phyloP scores from a whole-genome alignment of 192 early-diverging fungal species.

The Dissophora ornata region DNA sequence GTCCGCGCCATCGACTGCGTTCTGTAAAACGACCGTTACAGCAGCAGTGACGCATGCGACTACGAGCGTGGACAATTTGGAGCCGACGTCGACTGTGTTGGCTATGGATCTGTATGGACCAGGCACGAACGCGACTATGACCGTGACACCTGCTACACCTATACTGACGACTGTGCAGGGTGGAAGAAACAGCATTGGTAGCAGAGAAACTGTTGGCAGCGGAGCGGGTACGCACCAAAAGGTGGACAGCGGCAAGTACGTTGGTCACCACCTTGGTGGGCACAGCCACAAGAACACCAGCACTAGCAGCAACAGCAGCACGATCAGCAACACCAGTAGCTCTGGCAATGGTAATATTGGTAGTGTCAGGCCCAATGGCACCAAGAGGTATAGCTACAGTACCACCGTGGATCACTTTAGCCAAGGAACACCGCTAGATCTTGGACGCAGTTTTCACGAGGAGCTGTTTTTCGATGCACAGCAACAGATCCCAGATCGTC shows the following conservation, averaged over 20 bases:
- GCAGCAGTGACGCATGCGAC: slow-evolving; percentile 19
- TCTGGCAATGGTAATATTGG: background rate
- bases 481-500: background rate
- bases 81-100: slow-evolving; percentile 12
- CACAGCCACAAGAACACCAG: slow-evolving; percentile 2
- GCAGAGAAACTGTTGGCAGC: background rate
- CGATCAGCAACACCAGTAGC: background rate
- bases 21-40: slow-evolving; percentile 45
- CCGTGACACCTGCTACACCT: background rate
- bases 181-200: background rate
- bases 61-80: slow-evolving; percentile 18
- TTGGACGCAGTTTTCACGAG: slow-evolving; percentile 18
- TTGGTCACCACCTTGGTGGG: background rate
- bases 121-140: no score
- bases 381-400: background rate
- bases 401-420: slow-evolving; percentile 3
- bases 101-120: slow-evolving; percentile 7
- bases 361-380: background rate
- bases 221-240: slow-evolving; percentile 16
- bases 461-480: slow-evolving; percentile 14
- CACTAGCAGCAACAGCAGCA: slow-evolving; percentile 12
- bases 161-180: background rate
- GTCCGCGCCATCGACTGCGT: slow-evolving; percentile 39
- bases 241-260: slow-evolving; percentile 47
- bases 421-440: slow-evolving; percentile 12